Evolutionary conservation across 768 basidiomycete genomes (phyloP).

Genomic region (Saitozyma sp.): DNA sequence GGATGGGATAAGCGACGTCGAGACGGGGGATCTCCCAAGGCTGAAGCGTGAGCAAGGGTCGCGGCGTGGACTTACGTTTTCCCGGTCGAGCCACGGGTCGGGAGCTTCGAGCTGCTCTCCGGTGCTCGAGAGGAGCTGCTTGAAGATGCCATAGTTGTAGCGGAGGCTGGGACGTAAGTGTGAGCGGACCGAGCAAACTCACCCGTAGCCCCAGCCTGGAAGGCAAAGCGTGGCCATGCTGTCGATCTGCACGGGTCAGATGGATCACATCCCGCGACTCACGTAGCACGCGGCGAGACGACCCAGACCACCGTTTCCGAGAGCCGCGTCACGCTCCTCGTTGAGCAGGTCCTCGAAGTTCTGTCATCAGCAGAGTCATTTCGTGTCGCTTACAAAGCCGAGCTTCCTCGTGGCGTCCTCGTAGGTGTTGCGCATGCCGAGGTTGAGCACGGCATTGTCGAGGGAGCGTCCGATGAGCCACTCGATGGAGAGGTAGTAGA

Average conservation of each 20-base stretch:
- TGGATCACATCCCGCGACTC: conserved; percentile 17
- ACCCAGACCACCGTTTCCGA: conserved; percentile 94
- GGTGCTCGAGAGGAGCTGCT: conserved; percentile 69
- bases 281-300: conserved; percentile 97
- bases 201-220: conserved; percentile 95
- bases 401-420: conserved; percentile 67
- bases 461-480: conserved; percentile 59
- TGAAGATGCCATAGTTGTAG: conserved; percentile 90
- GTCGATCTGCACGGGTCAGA: conserved; percentile 56
- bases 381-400: conserved; percentile 62
- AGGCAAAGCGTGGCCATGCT: conserved; percentile 86
- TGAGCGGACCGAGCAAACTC: conserved; percentile 6
- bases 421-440: conserved; percentile 78
- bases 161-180: conserved; percentile 6
- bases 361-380: conserved; percentile 24
- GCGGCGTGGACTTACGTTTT: conserved; percentile 28
- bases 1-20: conserved; percentile 67
- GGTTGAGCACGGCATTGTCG: conserved; percentile 77
- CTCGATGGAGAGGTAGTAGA: conserved; percentile 92
- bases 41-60: conserved; percentile 17
- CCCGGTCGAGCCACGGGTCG: conserved; percentile 56
- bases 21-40: conserved; percentile 55
- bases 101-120: conserved; percentile 55
- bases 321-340: conserved; percentile 86
- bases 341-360: conserved; percentile 81